Base-by-base conservation (phyloP, 2,329 filamentous ascomycete species). In the Aspergillus sojae region DNA sequence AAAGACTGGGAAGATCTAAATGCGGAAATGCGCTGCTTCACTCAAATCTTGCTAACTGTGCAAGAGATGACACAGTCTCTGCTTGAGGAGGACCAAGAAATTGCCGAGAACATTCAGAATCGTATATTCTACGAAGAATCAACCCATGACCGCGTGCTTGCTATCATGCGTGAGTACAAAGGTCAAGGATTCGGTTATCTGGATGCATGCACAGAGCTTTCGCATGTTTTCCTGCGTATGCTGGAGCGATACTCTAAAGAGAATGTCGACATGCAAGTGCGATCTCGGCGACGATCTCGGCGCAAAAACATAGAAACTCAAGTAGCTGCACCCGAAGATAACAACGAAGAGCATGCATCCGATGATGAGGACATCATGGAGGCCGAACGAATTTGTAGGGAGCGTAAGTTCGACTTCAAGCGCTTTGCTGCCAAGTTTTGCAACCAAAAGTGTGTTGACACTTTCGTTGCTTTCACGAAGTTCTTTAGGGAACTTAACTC, bases 61-160 rank as follows among this genome's bases (percentile, higher is more conserved):
- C 93, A 97, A 72, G 92, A 96, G 65, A 98, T 99, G 94, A 84
- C 89, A 1, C 88, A 91, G 54, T 95, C 92, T 1, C 85, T 87
- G 0, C 86, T 92, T 34, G 94, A 97, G 66, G 94, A 97, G n/a
- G 92, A 99, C 69, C 91, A 96, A 74, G 95, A 98, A 71, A 98
- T 99, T 75, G 94, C 95, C 0, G 94, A 99, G 75, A 99, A 99
- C 70, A 97, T 96, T 14, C 88, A 97, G 58, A 96, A 91, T 71
- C 92, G 94, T 65, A 92, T 99, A n/a, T 99, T 99, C 77, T 99
- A 99, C 79, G 95, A 99, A 78, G 93, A 98, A 74, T 88, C 92
- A 0, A 97, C 94, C 0, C 94, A 99, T 72, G 94, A 99, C 65
- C 86, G 91, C 28, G 87, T 99, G 58, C 86, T 94, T 34, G 87